Base-by-base conservation (phyloP, 192 early-diverging fungal genomes). In the Backusella tarrabulga region DNA sequence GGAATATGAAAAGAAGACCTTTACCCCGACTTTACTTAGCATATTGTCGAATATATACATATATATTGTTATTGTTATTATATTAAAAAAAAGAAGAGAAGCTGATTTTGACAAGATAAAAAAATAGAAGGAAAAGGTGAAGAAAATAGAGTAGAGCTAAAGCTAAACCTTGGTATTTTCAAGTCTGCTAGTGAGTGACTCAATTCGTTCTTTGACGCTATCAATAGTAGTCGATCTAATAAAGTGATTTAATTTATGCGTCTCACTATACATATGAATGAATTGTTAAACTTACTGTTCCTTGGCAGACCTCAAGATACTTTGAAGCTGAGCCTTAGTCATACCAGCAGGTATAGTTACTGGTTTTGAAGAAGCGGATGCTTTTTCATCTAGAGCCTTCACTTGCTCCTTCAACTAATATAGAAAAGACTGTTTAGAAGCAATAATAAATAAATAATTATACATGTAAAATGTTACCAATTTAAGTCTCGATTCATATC, bases 261-360 rank as follows among this genome's bases (percentile, higher is more conserved):
- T 32, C 2, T 63, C 29, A 12, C 12, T 63, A 29, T 29, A 2
- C 6, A 40, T 40, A 40, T 40, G 26, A 0, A 63, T 14, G 23
- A 4, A 21, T 50, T 68, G 15, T 1, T 36, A 29, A 19, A 77
- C 76, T 71, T 60, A 77, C 76, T 77, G 68, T 60, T 77, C 70
- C 15, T 77, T 70, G 44, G 71, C 38, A 29, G 68, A 54, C 32
- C 41, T 69, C 19, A 71, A 54, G 11, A 77, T 71, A 36, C 71
- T 70, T 23, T 35, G 21, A 41, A 63, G 68, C 38, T 77, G 76
- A n/a, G 52, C 46, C 70, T 17, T 12, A 19, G 41, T 63, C 11
- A 71, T 23, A n/a, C 67, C 35, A 6, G n/a, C 71, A 36, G 19
- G 23, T 70, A 35, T 15, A 38, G 15, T 42, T 1, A 26, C 6